Evolutionary conservation across 2,329 filamentous ascomycete species (phyloP).

Genomic region (Alternaria sp.): DNA sequence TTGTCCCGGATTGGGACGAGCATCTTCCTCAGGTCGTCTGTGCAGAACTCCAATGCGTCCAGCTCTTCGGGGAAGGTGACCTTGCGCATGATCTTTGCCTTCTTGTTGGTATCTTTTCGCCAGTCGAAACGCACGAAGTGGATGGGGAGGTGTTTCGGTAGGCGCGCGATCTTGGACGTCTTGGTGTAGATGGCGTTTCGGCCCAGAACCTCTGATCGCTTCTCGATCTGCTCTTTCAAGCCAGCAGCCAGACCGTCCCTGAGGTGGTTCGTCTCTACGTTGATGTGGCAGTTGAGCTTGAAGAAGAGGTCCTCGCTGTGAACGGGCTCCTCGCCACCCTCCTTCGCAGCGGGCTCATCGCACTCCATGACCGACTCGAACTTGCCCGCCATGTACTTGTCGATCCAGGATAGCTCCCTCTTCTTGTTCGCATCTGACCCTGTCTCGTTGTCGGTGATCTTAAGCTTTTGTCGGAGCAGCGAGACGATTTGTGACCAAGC

Average conservation of each 20-base stretch:
- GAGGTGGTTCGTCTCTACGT: slow-evolving; percentile 83
- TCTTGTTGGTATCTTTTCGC: slow-evolving; percentile 94
- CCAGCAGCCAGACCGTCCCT: slow-evolving; percentile 84
- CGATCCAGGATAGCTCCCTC: slow-evolving; percentile 73
- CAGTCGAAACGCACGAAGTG: slow-evolving; percentile 99
- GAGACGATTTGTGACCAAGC: slow-evolving; percentile 96
- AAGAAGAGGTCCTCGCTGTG: slow-evolving; percentile 77
- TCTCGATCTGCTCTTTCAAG: slow-evolving; percentile 88
- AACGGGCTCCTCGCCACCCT: slow-evolving; percentile 73
- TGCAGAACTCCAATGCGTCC: slow-evolving; percentile 93
- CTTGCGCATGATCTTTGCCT: slow-evolving; percentile 99
- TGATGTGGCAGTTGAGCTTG: slow-evolving; percentile 97
- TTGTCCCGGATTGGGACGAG: slow-evolving; percentile 94
- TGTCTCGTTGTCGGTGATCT: slow-evolving; percentile 61
- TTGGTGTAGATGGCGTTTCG: slow-evolving; percentile 88
- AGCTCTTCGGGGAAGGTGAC: slow-evolving; percentile 94
- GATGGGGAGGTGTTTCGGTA: slow-evolving; percentile 94
- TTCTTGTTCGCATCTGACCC: slow-evolving; percentile 43
- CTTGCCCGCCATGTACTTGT: slow-evolving; percentile 86
- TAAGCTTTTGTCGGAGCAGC: slow-evolving; percentile 79
- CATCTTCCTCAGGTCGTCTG: slow-evolving; percentile 81
- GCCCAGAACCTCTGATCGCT: slow-evolving; percentile 77
- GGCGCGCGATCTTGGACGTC: slow-evolving; percentile 83
- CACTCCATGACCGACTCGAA: slow-evolving; percentile 82
- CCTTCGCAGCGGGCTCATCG: slow-evolving; percentile 78